Evolutionary conservation across 1,284 basidiomycete genomes (phyloP).

Genomic region (Agaricales sp.): DNA sequence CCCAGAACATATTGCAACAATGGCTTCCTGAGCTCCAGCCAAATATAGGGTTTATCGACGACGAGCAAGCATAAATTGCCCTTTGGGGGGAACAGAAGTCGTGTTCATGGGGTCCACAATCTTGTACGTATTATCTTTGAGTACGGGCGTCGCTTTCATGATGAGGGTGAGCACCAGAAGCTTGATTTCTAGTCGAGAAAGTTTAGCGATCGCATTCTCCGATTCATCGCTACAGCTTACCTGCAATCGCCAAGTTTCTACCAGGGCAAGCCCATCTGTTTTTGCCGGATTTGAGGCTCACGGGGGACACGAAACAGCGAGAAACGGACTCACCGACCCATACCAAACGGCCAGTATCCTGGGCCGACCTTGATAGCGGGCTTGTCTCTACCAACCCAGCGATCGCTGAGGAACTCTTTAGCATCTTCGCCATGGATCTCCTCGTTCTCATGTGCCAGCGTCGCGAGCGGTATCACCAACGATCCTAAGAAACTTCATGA

Average conservation of each 20-base stretch:
- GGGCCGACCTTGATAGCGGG: conserved; percentile 22
- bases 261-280: conserved; percentile 24
- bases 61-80: conserved; percentile 5
- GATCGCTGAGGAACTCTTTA: conserved; percentile 21
- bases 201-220: conserved; percentile 2
- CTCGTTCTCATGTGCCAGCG: conserved; percentile 20
- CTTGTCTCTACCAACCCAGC: conserved; percentile 21
- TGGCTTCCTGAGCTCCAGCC: no score
- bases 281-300: neutral
- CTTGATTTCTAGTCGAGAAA: conserved; percentile 21
- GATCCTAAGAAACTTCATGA: conserved; percentile 10
- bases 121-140: conserved; percentile 21
- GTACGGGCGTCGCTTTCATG: conserved; percentile 18
- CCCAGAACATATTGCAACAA: no score
- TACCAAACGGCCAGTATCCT: conserved; percentile 23
- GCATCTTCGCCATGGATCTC: conserved; percentile 19
- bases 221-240: conserved; percentile 14
- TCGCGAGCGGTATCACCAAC: conserved; percentile 22
- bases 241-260: conserved; percentile 21
- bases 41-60: neutral
- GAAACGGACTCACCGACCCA: conserved; percentile 12
- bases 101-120: conserved; percentile 25
- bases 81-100: conserved; percentile 15
- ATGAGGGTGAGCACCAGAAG: conserved; percentile 24
- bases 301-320: neutral